phyloP scores from a whole-genome alignment of 139 green algal species.

The Chlorella sp. region DNA sequence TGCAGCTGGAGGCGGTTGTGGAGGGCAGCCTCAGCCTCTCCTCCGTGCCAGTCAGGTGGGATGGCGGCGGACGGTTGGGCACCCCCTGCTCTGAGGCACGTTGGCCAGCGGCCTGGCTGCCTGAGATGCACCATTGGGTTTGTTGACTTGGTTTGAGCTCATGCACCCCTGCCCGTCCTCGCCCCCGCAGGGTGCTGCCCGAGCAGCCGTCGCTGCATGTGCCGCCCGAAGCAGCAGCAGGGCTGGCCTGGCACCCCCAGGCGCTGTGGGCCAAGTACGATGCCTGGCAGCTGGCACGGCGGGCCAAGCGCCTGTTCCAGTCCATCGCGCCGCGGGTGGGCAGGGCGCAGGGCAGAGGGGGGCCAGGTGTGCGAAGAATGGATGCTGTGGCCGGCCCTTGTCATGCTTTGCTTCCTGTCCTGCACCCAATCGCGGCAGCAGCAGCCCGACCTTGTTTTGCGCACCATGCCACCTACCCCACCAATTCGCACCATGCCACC shows the following conservation, averaged over 20 bases:
- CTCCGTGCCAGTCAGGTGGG: conserved; percentile 14
- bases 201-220: conserved; percentile 2
- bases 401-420: too few species aligned
- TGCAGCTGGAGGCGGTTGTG: conserved; percentile 15
- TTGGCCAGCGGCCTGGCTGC: too few species aligned
- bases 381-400: too few species aligned
- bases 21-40: conserved; percentile 14
- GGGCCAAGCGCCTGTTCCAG: conserved; percentile 30
- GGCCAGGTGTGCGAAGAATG: too few species aligned
- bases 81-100: neutral
- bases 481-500: neutral
- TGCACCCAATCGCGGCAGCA: too few species aligned
- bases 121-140: neutral
- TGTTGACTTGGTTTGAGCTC: neutral
- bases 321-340: conserved; percentile 13
- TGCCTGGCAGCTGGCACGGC: conserved; percentile 19
- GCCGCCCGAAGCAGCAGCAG: neutral
- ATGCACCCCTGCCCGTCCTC: neutral
- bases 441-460: neutral
- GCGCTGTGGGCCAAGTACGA: neutral
- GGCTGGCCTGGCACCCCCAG: conserved; percentile 18
- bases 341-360: too few species aligned
- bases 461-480: neutral
- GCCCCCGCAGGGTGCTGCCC: conserved; percentile 7
- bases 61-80: neutral